Evolutionary conservation across 352 stramenopile species (phyloP), one percentile per base, ranked within the genome.

Genomic region (Thalassiosira livingstoniorum): DNA sequence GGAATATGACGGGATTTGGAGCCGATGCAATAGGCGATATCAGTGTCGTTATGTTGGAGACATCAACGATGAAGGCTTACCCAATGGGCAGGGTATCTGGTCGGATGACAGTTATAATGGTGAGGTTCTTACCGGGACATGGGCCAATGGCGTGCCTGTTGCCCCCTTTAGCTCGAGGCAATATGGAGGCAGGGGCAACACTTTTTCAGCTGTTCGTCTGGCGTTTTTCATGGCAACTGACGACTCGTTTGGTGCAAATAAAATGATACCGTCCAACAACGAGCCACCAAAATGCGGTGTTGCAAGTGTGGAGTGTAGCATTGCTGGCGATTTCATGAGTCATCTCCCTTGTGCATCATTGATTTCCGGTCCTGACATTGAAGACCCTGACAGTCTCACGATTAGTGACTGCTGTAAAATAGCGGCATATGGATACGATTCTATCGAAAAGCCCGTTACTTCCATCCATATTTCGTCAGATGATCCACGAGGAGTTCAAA

Each of bases 141-240:
- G 92, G 92, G 77, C 90, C 37, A 75, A 96, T 64, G 94, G 94
- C 2, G 67, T 91, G n/a, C 93, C 94, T 23, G 71, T 96, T 27
- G 94, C 92, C 32, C 94, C 94, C 1, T 96, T 96, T 77, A 83
- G 83, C 10, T 96, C 92, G 51, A 92, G 94, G 64, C 89, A 96
- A 53, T 92, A 95, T 63, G 80, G 58, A 47, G 77, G 77, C 2
- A 96, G 80, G 54, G 93, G 91, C 2, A 93, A 95, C 78, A 93
- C 91, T 57, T 96, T 96, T 67, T 83, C 89, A 43, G 95, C 94
- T 51, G 90, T 96, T n/a, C 85, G 87, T 10, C 85, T 96, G 42
- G 92, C 90, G 0, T 96, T 92, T 43, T 94, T 94, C 61, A 78
- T 69, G 27, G 83, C 86, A 27, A 83, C 81, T 0, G 87, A 92